Base-by-base conservation (phyloP, 768 basidiomycete genomes). In the Podaxis sp. region DNA sequence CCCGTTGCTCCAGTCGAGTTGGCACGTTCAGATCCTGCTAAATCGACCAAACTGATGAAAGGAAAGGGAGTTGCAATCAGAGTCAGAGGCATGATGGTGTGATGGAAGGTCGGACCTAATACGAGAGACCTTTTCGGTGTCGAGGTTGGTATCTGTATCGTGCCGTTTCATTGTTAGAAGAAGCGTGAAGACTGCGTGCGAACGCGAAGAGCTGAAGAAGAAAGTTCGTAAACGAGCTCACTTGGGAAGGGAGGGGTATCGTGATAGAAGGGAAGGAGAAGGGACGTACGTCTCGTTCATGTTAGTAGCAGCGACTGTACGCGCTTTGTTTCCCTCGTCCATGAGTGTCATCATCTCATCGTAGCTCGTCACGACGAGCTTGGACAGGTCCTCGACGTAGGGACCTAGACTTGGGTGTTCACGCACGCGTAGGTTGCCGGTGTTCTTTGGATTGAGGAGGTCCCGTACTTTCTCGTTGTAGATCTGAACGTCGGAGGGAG, bases 261-360 rank as follows among this genome's bases (percentile, higher is more conserved):
- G 41, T 24, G 24, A 36, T 22, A 50, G 55, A 43, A 57, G 46
- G 37, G 55, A 55, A 43, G 60, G 61, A 61, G 63, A 49, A 50
- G 64, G 51, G 51, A 77, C 87, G 68, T 72, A 93, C 84, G 95
- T 97, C 77, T 98, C 97, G 77, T 99, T 99, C 97, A 99, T 99
- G 76, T 97, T 95, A 22, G 97, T 99, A 25, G 97, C 96, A 22
- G 97, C 97, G 24, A 99, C 96, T 13, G 97, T 98, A 55, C 97
- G 82, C 56, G 97, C 96, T 79, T 98, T 98, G 76, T 98, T 99
- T 41, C 96, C 96, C 74, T 99, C 96, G 78, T 99, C 96, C 96
- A 98, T 98, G 72, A 99, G 89, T 4, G 90, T 94, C 91, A 97
- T 96, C 91, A 99, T 97, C 73, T 97, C 96, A 33, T 91, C 86